Evolutionary conservation across 2,329 filamentous ascomycete genomes (phyloP).

Genomic region (Aspergillus uvarum): DNA sequence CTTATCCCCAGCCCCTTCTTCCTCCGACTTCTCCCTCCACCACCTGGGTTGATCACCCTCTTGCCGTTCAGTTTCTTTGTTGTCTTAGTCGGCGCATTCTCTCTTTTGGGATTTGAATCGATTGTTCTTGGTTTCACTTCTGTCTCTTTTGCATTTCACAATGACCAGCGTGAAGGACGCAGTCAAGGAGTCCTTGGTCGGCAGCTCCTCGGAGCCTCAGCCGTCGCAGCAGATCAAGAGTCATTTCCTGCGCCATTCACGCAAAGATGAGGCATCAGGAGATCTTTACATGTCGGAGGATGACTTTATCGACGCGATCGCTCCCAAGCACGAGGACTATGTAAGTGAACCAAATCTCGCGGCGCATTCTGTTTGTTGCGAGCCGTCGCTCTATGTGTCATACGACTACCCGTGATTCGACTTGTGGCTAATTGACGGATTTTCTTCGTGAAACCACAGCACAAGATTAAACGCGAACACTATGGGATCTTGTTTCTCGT

Average conservation of each 20-base stretch:
- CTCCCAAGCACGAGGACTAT: slow-evolving; percentile 83
- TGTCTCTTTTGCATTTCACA: slow-evolving; percentile 21
- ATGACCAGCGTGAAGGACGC: slow-evolving; percentile 62
- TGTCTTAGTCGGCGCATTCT: background rate
- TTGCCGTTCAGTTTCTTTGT: slow-evolving; percentile 9
- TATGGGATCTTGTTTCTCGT: slow-evolving; percentile 91
- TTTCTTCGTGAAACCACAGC: slow-evolving; percentile 53
- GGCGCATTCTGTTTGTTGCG: background rate
- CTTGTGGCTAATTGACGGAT: slow-evolving; percentile 18
- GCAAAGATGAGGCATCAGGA: slow-evolving; percentile 70
- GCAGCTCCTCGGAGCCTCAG: slow-evolving; percentile 57
- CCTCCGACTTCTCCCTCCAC: slow-evolving; percentile 12
- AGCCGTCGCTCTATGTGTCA: slow-evolving; percentile 15
- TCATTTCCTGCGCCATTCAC: slow-evolving; percentile 73
- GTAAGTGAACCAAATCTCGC: slow-evolving; percentile 56
- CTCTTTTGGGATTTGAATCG: slow-evolving; percentile 9
- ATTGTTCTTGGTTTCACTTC: slow-evolving; percentile 10
- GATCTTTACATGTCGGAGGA: slow-evolving; percentile 78
- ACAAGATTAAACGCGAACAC: slow-evolving; percentile 96
- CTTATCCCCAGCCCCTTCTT: slow-evolving; percentile 23
- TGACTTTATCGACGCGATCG: slow-evolving; percentile 89
- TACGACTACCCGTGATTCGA: slow-evolving; percentile 4
- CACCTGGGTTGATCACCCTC: background rate
- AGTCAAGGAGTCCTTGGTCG: slow-evolving; percentile 78
- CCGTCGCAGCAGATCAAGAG: slow-evolving; percentile 73